Evolutionary conservation across 306 rosid genomes (phyloP), one percentile per base, ranked within the genome.

Genomic region (Abrus pulchellus): DNA sequence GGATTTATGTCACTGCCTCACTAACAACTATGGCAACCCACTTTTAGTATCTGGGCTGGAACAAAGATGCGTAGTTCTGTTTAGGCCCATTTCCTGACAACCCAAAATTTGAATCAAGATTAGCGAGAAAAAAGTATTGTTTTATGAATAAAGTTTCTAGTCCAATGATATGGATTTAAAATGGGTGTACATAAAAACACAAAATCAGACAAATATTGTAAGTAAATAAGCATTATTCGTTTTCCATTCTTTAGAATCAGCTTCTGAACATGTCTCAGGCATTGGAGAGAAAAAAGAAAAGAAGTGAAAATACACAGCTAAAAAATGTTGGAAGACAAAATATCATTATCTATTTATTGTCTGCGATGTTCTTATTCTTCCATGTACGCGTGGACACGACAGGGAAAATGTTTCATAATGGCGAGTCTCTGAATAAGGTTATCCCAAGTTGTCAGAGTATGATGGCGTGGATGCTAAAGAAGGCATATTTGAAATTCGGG

Each of bases 361-460:
- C 7, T 2, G 59, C 14, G 59, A 7, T 68, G 1, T 8, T 27
- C 7, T 66, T 4, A 9, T 34, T 43, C 41, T 28, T 14, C 74
- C 72, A 9, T 76, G 79, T 53, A 65, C 7, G 38, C 50, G 38
- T 44, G 66, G 66, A 60, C 34, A 69, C 27, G 34, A 67, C 38
- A 43, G 0, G 14, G 29, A 69, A 59, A 76, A 76, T 71, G 82
- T 72, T 70, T 48, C 78, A 60, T 61, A 38, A 82, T 67, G 61
- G 64, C 3, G 56, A 68, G 68, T 43, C 60, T 55, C 6, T 11
- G 78, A 60, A 72, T 59, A 56, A 78, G 75, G 64, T 76, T 76
- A 44, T 77, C 7, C 29, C 66, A 65, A 59, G 27, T 60, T 84
- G 87, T 75, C 82, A 84, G 75, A 84, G 33, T 9, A 84, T 80